Base-by-base conservation (phyloP, 2,329 filamentous ascomycete species). In the Sphaerulina populicola region DNA sequence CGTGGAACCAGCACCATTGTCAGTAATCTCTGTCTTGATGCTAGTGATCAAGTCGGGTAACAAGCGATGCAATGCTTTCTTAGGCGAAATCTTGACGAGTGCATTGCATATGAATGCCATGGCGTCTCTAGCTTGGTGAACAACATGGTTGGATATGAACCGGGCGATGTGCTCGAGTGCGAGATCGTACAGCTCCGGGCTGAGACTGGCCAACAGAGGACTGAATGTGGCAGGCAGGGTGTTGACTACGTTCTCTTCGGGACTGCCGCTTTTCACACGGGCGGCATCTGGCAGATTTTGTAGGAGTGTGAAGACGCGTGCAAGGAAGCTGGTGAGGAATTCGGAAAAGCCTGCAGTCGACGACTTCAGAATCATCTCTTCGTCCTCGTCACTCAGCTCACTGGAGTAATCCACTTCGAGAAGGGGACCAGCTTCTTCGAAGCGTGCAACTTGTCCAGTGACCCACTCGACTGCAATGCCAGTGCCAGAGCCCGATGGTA, bases 41-140 rank as follows among this genome's bases (percentile, higher is more conserved):
- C 88, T 90, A 66, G 87, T 79, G 45, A 94, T 85, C 47, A 97
- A 76, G 74, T 95, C 88, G 1, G 93, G 93, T 30, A 98, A 78
- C 49, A 98, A 86, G 11, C 88, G 81, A 66, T 90, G 93, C 45
- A 98, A 75, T 0, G 93, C 89, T 72, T 96, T 96, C 66, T 91
- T 83, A 0, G 94, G 90, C 61, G 94, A 88, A 60, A 94, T 88
- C 71, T 97, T 97, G 76, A 93, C 95, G 21, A 98, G 77, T 0
- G 88, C 87, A 68, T 96, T 97, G 71, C 91, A 87, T 48, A 97
- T 97, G 77, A 95, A 98, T 1, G 94, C 93, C 86, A 98, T 96
- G 6, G 93, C 91, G 74, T 98, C 93, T 58, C 91, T 78, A 47
- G 93, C 91, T 70, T 97, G 93, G 62, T 98, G 90, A 14, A 98